Evolutionary conservation across 2,329 filamentous ascomycete species (phyloP), one percentile per base, ranked within the genome.

Genomic region (Fusarium tanahbumbuense): DNA sequence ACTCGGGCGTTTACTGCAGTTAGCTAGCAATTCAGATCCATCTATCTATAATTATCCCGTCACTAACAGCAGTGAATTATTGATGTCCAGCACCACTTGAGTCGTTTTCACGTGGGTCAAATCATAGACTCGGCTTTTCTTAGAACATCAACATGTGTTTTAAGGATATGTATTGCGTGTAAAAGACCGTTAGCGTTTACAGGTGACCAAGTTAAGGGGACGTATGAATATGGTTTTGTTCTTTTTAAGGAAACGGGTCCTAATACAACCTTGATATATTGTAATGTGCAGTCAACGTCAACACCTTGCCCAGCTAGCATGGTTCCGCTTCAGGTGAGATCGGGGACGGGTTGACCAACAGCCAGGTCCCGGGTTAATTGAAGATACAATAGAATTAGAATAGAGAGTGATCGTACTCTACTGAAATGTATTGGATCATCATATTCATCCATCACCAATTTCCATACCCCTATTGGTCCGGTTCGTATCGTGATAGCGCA

Each of bases 311-410:
- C 68, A 70, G 68, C 64, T 71, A 70, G 68, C 64, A 73, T 67
- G 71, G 69, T 68, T 64, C 73, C 67, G 71, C 67, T 75, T 75
- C 73, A 75, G 73, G 73, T 75, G 73, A 75, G 69, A 69, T 75
- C 64, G 64, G 71, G 64, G 71, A 58, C 56, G 41, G 63, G 58
- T 73, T 68, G 65, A 63, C 53, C 46, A 70, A 62, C 66, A 53
- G 63, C 63, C 66, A 69, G 56, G 70, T 73, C 64, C 70, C 61
- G 70, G 62, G 60, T 65, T 70, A 70, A 68, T 65, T 50, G 64
- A 18, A 37, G 34, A 57, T 46, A 47, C 47, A 72, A 71, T 58
- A 53, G 59, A 52, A 57, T 34, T 69, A 59, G 54, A 28, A 45
- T 55, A 67, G 67, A 56, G 16, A 68, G 70, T 58, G 25, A 10